Evolutionary conservation across 805 yeast genomes (phyloP), one percentile per base, ranked within the genome.

Genomic region (Candida khao-thaluensis): DNA sequence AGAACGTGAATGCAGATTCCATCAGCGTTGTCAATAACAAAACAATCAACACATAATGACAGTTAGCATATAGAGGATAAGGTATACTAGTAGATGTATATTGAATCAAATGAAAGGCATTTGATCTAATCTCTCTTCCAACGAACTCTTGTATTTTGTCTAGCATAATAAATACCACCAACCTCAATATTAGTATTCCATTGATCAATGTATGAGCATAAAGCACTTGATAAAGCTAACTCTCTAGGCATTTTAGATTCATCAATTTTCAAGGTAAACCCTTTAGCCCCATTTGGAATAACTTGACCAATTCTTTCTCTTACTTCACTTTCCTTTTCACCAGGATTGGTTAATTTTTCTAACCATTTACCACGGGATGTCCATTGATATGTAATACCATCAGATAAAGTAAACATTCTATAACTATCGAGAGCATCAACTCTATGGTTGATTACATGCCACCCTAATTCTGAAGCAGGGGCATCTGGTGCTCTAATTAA

Each of bases 331-430:
- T 78, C 84, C 56, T 76, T 77, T 52, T 81, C 83, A 8, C 85
- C 86, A 10, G 73, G 53, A 48, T 81, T 79, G 33, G 60, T 63
- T 17, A 80, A 82, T 43, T 64, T 65, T 54, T 81, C 86, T 37
- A 81, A 61, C 58, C 66, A 77, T 47, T 70, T 74, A 14, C 82
- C 84, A 37, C 67, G 67, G 22, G 72, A 69, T 4, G 85, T 78
- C 85, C 86, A 81, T 51, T 81, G 85, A 50, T 78, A 80, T 4
- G 76, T 74, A 35, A 54, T 49, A 7, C 85, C 85, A 53, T 80
- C 82, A 3, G 80, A 69, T 34, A 81, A 63, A 29, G 74, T 72
- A 56, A 81, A 81, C 66, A 75, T 66, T 49, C 85, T 66, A 56
- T 79, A 80, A 44, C 74, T 65, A 49, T 79, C 85, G 26, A 69